These are phyloP conservation scores for Beauveria asiatica DNA, from an alignment of 2,329 filamentous ascomycete species.

Conservation along the genomic window DNA sequence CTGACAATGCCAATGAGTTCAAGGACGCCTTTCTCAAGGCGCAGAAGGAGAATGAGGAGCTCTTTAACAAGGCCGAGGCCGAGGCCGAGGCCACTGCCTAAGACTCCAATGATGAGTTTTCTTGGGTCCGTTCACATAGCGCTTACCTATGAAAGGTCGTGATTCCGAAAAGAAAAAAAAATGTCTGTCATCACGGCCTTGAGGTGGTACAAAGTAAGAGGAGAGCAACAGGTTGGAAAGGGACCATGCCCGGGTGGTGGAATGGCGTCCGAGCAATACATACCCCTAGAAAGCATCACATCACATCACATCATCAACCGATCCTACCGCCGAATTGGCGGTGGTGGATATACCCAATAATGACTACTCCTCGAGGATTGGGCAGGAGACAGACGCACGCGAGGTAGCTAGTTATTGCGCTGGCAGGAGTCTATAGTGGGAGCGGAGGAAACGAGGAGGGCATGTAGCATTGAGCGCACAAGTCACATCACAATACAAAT, in stretches of 20 bases:
- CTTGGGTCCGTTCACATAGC: too few relatives aligned
- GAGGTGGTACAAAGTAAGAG: not conserved
- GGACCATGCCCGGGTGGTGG: not conserved
- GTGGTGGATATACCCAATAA: slow-evolving; percentile 9
- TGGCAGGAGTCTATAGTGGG: not conserved
- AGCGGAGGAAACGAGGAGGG: not conserved
- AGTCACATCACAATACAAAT: slow-evolving; percentile 10
- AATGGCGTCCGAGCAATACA: not conserved
- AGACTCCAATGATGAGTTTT: too few relatives aligned
- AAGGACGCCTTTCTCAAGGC: slow-evolving; percentile 97
- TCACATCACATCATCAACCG: slow-evolving; percentile 7
- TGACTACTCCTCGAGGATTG: slow-evolving; percentile 3
- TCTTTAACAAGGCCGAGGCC: slow-evolving; percentile 53
- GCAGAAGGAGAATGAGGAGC: slow-evolving; percentile 86
- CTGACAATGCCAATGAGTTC: slow-evolving; percentile 95
- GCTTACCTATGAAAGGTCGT: too few relatives aligned
- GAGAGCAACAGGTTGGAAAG: not conserved
- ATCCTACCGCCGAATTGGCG: slow-evolving; percentile 1
- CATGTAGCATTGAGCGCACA: slow-evolving; percentile 11
- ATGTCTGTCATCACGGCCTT: slow-evolving; percentile 9
- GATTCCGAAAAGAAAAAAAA: too few relatives aligned
- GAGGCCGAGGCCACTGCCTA: slow-evolving; percentile 19
- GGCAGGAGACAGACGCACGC: not conserved
- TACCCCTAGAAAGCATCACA: slow-evolving; percentile 8
- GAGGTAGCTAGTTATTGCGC: not conserved